Evolutionary conservation across 495 filamentous ascomycete genomes (phyloP).

Genomic region (Clohesyomyces aquaticus): DNA sequence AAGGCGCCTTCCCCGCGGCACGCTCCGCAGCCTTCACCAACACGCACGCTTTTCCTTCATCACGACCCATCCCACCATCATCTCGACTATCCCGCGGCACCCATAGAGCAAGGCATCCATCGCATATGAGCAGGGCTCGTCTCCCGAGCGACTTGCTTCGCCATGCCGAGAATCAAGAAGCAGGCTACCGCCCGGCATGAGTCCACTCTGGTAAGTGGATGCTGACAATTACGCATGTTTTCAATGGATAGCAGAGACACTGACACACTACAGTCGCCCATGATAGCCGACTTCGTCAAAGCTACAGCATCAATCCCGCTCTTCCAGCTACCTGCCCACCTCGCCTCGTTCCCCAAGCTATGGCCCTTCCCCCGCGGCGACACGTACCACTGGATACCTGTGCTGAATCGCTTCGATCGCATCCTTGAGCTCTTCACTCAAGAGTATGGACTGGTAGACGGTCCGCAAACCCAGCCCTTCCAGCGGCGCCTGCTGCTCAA

Average conservation of each 20-base stretch:
- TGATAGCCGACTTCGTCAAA: constrained; percentile 75
- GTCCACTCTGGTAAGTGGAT: constrained; percentile 80
- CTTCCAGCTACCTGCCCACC: constrained; percentile 72
- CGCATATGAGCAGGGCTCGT: constrained; percentile 34
- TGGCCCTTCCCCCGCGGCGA: constrained; percentile 98
- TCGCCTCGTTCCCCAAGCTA: constrained; percentile 77
- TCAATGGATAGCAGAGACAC: neutral
- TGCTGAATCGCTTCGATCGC: constrained; percentile 91
- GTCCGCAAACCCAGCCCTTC: constrained; percentile 79
- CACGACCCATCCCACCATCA: neutral
- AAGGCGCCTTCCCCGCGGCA: neutral
- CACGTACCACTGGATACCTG: constrained; percentile 95
- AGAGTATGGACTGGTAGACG: constrained; percentile 78
- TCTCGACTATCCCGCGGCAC: too few relatives aligned
- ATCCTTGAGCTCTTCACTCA: constrained; percentile 80
- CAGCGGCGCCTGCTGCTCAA: constrained; percentile 63
- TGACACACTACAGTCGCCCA: constrained; percentile 69
- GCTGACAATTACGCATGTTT: constrained; percentile 11
- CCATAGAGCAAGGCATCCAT: neutral
- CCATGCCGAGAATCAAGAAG: constrained; percentile 92
- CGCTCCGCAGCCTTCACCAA: neutral
- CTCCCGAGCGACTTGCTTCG: constrained; percentile 33
- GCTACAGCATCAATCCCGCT: constrained; percentile 69
- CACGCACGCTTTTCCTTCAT: neutral
- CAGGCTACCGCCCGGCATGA: constrained; percentile 87